Base-by-base conservation (phyloP, 208 protist species). In the Acanthamoeba royreba region DNA sequence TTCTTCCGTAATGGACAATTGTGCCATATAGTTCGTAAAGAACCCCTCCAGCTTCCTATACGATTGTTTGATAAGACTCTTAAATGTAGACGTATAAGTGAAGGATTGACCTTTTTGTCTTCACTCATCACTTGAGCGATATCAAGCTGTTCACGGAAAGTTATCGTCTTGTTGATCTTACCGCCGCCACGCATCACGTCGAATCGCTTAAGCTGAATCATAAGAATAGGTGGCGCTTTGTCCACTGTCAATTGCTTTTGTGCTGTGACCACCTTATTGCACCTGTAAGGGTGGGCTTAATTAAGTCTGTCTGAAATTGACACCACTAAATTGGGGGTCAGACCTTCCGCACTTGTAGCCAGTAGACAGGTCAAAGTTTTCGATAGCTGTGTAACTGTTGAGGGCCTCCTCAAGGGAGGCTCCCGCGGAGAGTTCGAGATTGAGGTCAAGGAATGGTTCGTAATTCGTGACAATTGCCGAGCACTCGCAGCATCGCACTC, bases 241-340 rank as follows among this genome's bases (percentile, higher is more conserved):
- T 94, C 81, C n/a, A 94, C 58, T 17, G 72, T 94, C 72, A 94
- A 35, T 40, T 94, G 92, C 47, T 94, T 94, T 42, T 94, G 92
- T 9, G 92, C 92, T 28, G 28, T 45, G 11, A 91, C 81, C 86
- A 91, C 69, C 74, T 94, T 94, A 61, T 94, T 81, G 31, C 92
- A 94, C 53, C 92, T 94, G n/a, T n/a, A n/a, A n/a, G n/a, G n/a
- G n/a, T n/a, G n/a, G n/a, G n/a, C n/a, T n/a, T n/a, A n/a, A n/a
- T n/a, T n/a, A n/a, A n/a, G n/a, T n/a, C n/a, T n/a, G n/a, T n/a
- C n/a, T n/a, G n/a, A n/a, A n/a, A n/a, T n/a, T n/a, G n/a, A n/a
- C n/a, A n/a, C n/a, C n/a, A n/a, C n/a, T n/a, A n/a, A 55, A 19
- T 55, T 55, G 49, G 13, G 19, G n/a, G 7, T 15, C 1, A 1